A percentile compares a stretch with the other conserved stretches of the same genome.
These are phyloP conservation scores for Phytophthora vignae DNA, from an alignment of 352 stramenopile genomes.

Conservation along the genomic window DNA sequence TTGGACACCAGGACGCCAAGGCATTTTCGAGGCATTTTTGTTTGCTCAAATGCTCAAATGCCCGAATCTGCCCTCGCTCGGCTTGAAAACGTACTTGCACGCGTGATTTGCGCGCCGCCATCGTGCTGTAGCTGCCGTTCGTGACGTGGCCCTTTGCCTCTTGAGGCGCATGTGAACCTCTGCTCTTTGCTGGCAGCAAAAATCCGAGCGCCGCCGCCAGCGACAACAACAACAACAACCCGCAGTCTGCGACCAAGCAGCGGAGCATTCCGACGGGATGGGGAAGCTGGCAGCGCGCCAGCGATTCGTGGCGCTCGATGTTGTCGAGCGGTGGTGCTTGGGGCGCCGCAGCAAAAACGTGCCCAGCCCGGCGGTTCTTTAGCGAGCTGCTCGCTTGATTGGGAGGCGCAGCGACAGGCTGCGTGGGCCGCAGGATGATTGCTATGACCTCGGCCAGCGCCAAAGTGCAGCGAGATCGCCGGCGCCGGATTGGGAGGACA, in stretches of 20 bases:
- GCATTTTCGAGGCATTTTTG: neutral
- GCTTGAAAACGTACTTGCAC: neutral
- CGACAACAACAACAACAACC: neutral
- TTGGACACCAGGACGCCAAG: neutral
- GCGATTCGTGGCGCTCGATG: constrained; percentile 15
- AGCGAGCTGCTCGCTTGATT: constrained; percentile 25
- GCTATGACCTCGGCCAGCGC: constrained; percentile 15
- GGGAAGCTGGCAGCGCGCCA: constrained; percentile 14
- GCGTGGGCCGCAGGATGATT: constrained; percentile 22
- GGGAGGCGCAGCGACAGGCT: constrained; percentile 12
- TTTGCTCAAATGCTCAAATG: constrained; percentile 15
- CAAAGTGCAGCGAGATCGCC: constrained; percentile 1
- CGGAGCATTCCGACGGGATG: constrained; percentile 31
- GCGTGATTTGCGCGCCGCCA: neutral
- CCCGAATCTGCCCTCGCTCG: neutral
- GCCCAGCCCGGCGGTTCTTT: constrained; percentile 13
- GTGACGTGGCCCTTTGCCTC: constrained; percentile 5
- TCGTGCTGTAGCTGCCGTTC: neutral
- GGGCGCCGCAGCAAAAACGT: constrained; percentile 30
- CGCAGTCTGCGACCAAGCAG: constrained; percentile 11
- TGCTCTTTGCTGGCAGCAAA: constrained; percentile 25
- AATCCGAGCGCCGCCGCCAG: neutral
- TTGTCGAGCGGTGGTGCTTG: constrained; percentile 24
- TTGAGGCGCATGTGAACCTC: neutral
- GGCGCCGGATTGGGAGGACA: constrained; percentile 11